Base-by-base conservation (phyloP, 495 filamentous ascomycete genomes). In the Lasiosphaeriaceae sp. region DNA sequence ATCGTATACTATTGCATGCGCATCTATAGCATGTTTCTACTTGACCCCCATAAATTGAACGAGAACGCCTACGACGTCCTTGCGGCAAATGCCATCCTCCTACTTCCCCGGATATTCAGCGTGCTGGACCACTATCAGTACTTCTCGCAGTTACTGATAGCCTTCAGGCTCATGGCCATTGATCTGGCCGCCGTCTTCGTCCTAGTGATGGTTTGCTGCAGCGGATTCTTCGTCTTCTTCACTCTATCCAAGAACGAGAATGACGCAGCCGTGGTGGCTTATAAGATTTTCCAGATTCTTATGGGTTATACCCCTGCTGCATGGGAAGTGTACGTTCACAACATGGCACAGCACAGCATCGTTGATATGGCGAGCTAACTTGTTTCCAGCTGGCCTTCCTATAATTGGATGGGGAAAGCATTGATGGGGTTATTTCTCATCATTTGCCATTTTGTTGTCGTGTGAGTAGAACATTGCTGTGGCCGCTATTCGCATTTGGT, bases 141-240 rank as follows among this genome's bases (percentile, higher is more conserved):
- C 67, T 96, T 96, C 72, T 96, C 90, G 4, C 92, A 95, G 69
- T 79, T 97, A 29, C 80, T 97, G 46, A 95, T 97, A 58, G 91
- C 91, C 1, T 95, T 97, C 61, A 80, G 91, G 20, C 86, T 96
- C 64, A 96, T 97, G 89, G 90, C 90, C 0, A 80, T 90, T 48
- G 92, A 97, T 70, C 76, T 97, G 19, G 79, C 88, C 2, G 90
- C 92, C 1, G 84, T 96, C 5, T 87, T 92, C 43, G 71, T 95
- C 1, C 76, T 96, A 17, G 87, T 95, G 44, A 66, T 96, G 14
- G 88, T 96, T 52, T 83, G 83, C 58, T 97, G 91, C 71, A 92
- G 89, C 59, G 92, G 92, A 44, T 97, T 97, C 71, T 94, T 96
- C 57, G 90, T 96, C 45, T 92, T 94, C 50, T 96, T 97, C 71